Evolutionary conservation across 805 yeast species (phyloP).

Genomic region (Candida oleophila): DNA sequence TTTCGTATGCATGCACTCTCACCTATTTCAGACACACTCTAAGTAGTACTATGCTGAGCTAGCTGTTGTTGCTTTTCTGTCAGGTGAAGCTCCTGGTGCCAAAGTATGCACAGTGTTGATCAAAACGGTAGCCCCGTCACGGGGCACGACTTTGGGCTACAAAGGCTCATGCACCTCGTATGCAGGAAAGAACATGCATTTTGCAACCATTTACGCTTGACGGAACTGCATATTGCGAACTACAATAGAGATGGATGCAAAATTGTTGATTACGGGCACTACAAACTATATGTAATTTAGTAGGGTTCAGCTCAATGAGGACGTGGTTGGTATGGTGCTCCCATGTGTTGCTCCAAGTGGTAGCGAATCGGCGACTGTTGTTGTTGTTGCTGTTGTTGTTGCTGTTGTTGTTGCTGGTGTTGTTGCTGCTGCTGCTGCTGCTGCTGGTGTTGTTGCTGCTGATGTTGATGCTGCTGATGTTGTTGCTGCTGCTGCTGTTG

Average conservation of each 20-base stretch:
- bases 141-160: neutral
- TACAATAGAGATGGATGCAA: neutral
- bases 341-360: constrained; percentile 6
- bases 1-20: neutral
- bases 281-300: neutral
- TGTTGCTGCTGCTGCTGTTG: no score
- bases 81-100: neutral
- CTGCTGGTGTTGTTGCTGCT: constrained; percentile 8
- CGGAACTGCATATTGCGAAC: neutral
- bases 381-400: constrained; percentile 5
- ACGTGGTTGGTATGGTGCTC: constrained; percentile 3
- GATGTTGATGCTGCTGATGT: no score
- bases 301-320: neutral
- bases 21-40: no score
- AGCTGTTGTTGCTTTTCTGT: neutral
- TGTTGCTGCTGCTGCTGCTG: constrained; percentile 5
- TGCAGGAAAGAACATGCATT: neutral
- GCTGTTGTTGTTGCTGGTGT: constrained; percentile 8
- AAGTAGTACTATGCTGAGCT: no score
- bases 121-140: neutral
- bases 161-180: neutral
- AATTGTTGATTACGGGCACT: neutral
- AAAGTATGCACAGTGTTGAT: neutral
- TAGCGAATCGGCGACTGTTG: constrained; percentile 8
- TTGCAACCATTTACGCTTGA: neutral